Base-by-base conservation (phyloP, 768 basidiomycete genomes). In the Termitomyces sp. region DNA sequence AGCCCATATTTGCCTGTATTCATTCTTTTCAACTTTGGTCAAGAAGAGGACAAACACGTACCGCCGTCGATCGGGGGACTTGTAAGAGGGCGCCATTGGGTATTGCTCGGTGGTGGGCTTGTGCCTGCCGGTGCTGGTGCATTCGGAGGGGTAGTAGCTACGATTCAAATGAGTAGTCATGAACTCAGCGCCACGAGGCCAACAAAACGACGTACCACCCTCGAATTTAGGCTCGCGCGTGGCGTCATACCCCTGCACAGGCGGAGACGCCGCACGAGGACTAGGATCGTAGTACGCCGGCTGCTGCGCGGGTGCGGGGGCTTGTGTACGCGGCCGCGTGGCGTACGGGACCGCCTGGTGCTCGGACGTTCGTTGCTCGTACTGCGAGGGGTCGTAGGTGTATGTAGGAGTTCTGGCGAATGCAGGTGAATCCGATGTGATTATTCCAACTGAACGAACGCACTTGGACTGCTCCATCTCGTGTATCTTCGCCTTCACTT, bases 401-500 rank as follows among this genome's bases (percentile, higher is more conserved):
- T 28, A 50, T 40, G 47, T 21, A 40, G 50, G 19, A 42, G 26
- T 50, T 60, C 61, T 53, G 33, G 48, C 6, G 51, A 6, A 38
- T 5, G 37, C 15, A 4, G 37, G 15, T 37, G 12, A 37, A 14
- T 37, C 5, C 15, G 33, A 33, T 5, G 3, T 35, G 1, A 35
- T 6, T 4, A 35, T 35, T 14, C 1, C 12, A 37, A 3, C 6
- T 15, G 5, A 38, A 38, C 17, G 15, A 35, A 54, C 68, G 17
- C 47, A 78, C 75, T 70, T 69, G 15, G 74, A 73, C 63, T 84
- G 82, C 40, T 92, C 90, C 59, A 83, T 84, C 63, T 92, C 91
- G 64, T 88, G 86, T 57, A 92, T 83, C 78, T 92, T 93, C 5
- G 89, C 84, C 66, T 84, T 91, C 47, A 91, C 88, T 67, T 87